These are phyloP conservation scores for Jacaranda copaia DNA, from an alignment of 257 asterid species.

Conservation along the genomic window DNA sequence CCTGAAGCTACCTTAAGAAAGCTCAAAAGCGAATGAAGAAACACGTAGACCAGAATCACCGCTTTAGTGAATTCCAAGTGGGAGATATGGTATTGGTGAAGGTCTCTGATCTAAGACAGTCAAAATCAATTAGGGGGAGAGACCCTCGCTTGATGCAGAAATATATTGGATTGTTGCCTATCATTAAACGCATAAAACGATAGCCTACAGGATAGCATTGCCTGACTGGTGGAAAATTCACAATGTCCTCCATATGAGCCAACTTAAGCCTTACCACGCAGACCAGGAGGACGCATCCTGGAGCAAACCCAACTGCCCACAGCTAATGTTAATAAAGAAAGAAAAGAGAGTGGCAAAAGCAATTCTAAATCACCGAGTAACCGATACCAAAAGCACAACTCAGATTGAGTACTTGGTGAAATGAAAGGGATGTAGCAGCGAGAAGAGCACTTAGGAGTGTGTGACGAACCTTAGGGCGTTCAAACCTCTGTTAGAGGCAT, in stretches of 20 bases:
- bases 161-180: not conserved
- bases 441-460: not conserved
- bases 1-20: not conserved
- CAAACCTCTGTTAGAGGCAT: too few species aligned
- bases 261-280: not conserved
- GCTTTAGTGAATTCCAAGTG: not conserved
- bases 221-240: not conserved
- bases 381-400: too few species aligned
- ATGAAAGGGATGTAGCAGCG: not conserved
- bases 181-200: not conserved
- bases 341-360: not conserved
- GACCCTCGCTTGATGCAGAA: conserved; percentile 18
- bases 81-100: not conserved
- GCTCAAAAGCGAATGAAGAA: not conserved
- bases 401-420: too few species aligned
- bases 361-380: not conserved
- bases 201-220: not conserved
- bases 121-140: not conserved
- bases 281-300: not conserved
- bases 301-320: not conserved
- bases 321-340: not conserved
- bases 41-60: not conserved
- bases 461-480: too few species aligned
- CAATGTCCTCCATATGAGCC: not conserved
- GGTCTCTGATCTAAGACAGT: not conserved